phyloP scores from a whole-genome alignment of 805 yeast species.

The Saccharomycopsis amapae region DNA sequence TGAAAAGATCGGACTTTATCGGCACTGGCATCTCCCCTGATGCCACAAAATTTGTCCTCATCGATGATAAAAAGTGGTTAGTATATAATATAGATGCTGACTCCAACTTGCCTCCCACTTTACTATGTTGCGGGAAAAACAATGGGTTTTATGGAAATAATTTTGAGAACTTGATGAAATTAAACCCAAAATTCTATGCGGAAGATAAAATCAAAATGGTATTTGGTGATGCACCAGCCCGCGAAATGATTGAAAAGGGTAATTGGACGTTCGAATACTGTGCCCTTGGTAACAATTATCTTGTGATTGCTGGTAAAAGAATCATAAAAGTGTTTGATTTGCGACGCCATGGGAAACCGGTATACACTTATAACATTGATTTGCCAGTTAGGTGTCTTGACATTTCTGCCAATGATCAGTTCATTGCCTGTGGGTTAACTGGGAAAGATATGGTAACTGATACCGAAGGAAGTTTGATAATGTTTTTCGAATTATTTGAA shows the following conservation, averaged over 20 bases:
- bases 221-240: conserved; percentile 27
- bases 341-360: conserved; percentile 46
- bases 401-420: conserved; percentile 53
- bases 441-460: conserved; percentile 49
- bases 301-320: conserved; percentile 68
- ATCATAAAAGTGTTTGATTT: conserved; percentile 60
- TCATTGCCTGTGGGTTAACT: conserved; percentile 75
- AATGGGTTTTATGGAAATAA: conserved; percentile 60
- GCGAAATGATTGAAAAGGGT: conserved; percentile 28
- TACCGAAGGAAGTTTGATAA: conserved; percentile 19
- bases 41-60: conserved; percentile 54
- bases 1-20: conserved; percentile 27
- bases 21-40: conserved; percentile 59
- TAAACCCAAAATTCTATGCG: conserved; percentile 22
- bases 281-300: conserved; percentile 26
- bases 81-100: conserved; percentile 49
- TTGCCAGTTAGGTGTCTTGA: conserved; percentile 79
- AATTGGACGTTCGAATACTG: conserved; percentile 19
- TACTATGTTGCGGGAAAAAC: conserved; percentile 61
- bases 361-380: conserved; percentile 61
- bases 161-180: conserved; percentile 33
- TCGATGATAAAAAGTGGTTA: conserved; percentile 68
- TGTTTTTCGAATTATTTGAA: conserved; percentile 15
- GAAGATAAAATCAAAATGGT: conserved; percentile 7
- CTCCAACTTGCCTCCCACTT: conserved; percentile 41